A percentile compares a stretch with the other conserved stretches of the same genome.
These are phyloP conservation scores for Globisporangium splendens DNA, from an alignment of 352 stramenopile genomes.

Conservation along the genomic window DNA sequence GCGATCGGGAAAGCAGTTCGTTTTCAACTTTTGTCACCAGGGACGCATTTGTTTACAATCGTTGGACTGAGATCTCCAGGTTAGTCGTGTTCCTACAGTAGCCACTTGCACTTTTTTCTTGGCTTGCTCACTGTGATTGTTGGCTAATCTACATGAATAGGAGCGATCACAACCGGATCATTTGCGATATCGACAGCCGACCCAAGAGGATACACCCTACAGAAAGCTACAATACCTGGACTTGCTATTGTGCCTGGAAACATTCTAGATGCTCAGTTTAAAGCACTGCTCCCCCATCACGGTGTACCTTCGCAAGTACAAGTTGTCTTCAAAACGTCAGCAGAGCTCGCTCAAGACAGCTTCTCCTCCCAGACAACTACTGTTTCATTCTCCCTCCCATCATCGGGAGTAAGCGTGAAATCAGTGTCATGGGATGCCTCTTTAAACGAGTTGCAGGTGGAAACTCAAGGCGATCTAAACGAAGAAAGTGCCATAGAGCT, in stretches of 20 bases:
- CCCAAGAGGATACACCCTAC: conserved; percentile 25
- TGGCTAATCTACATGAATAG: conserved; percentile 10
- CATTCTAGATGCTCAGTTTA: conserved; percentile 31
- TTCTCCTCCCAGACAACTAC: conserved; percentile 11
- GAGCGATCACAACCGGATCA: conserved; percentile 24
- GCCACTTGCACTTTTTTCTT: not conserved
- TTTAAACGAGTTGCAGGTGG: conserved; percentile 26
- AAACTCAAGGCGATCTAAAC: conserved; percentile 33
- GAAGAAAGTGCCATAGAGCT: conserved; percentile 36
- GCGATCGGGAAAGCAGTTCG: not conserved
- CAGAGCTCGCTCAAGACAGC: conserved; percentile 31
- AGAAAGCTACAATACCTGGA: conserved; percentile 22
- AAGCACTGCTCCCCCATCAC: conserved; percentile 30
- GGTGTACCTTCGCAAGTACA: conserved; percentile 38
- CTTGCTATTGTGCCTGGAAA: conserved; percentile 29
- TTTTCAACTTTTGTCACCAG: not conserved
- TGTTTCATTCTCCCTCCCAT: conserved; percentile 31
- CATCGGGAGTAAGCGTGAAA: conserved; percentile 26
- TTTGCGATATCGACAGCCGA: conserved; percentile 42
- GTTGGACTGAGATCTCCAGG: conserved; percentile 7
- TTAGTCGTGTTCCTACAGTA: not conserved
- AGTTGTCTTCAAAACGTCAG: conserved; percentile 49
- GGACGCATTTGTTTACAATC: conserved; percentile 2
- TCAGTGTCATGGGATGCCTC: conserved; percentile 26
- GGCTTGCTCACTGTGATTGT: not conserved